Evolutionary conservation across 441 rosid species (phyloP).

Genomic region (Euphorbia celastroides): DNA sequence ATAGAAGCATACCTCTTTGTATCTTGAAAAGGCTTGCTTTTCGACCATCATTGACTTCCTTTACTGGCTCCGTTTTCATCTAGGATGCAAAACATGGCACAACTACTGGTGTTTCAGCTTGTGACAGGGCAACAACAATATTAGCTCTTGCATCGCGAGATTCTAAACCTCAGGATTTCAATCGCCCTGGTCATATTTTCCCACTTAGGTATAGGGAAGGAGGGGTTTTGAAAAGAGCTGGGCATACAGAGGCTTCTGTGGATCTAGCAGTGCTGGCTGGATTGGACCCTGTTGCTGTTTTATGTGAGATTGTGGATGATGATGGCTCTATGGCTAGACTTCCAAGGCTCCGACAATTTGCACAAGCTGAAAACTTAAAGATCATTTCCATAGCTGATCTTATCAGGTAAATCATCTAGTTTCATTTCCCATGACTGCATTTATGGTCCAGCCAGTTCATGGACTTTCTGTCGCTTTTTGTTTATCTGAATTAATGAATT

Average conservation of each 20-base stretch:
- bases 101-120: slow-evolving; percentile 91
- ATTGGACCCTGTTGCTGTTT: slow-evolving; percentile 66
- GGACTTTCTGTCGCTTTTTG: neutral
- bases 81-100: slow-evolving; percentile 96
- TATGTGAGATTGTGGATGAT: slow-evolving; percentile 78
- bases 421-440: neutral
- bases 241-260: slow-evolving; percentile 94
- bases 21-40: neutral
- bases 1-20: neutral
- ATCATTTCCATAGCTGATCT: slow-evolving; percentile 86
- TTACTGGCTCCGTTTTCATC: neutral
- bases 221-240: slow-evolving; percentile 93
- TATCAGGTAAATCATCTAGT: slow-evolving; percentile 44
- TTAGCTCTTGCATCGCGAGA: slow-evolving; percentile 72
- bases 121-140: slow-evolving; percentile 77
- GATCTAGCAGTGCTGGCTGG: slow-evolving; percentile 92
- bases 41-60: slow-evolving; percentile 9
- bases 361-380: slow-evolving; percentile 57
- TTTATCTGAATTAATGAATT: neutral
- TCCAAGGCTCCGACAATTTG: slow-evolving; percentile 72
- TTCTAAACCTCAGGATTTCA: slow-evolving; percentile 89
- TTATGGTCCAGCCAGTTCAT: neutral
- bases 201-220: slow-evolving; percentile 86
- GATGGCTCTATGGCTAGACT: slow-evolving; percentile 88
- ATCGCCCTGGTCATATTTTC: slow-evolving; percentile 90